These are phyloP conservation scores for Friedmanniomyces simplex DNA, from an alignment of 495 filamentous ascomycete genomes.

Conservation along the genomic window DNA sequence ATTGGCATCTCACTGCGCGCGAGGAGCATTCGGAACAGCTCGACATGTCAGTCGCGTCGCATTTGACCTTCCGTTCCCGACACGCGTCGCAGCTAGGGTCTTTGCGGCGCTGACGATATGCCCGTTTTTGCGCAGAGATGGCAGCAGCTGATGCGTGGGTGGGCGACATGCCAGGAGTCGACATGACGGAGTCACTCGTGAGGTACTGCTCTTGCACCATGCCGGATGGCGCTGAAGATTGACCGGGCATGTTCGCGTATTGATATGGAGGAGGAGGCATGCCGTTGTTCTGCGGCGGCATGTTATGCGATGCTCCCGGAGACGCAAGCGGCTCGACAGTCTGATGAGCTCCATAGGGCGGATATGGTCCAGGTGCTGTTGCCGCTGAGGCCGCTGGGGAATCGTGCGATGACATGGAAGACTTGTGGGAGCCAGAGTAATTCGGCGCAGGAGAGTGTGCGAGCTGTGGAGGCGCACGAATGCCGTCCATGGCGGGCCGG, in stretches of 20 bases:
- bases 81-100: conserved; percentile 98
- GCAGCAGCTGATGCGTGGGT: conserved; percentile 30
- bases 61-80: conserved; percentile 97
- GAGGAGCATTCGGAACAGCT: conserved; percentile 96
- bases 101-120: conserved; percentile 88
- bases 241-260: conserved; percentile 6
- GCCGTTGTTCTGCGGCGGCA: conserved; percentile 8
- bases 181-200: conserved; percentile 22
- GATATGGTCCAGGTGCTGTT: not conserved
- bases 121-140: conserved; percentile 63
- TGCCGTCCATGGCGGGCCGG: no score
- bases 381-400: not conserved
- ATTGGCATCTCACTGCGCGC: conserved; percentile 91
- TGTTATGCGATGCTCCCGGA: not conserved
- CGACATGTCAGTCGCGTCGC: conserved; percentile 90
- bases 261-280: conserved; percentile 6
- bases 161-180: conserved; percentile 36
- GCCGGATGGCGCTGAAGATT: not conserved
- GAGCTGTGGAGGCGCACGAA: no score
- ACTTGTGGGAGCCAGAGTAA: no score
- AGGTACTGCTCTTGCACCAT: conserved; percentile 16
- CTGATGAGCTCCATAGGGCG: not conserved
- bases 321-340: not conserved
- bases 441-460: no score
- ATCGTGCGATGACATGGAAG: no score